Base-by-base conservation (phyloP, 129 eudicot species). In the Oenanthe sinensis region DNA sequence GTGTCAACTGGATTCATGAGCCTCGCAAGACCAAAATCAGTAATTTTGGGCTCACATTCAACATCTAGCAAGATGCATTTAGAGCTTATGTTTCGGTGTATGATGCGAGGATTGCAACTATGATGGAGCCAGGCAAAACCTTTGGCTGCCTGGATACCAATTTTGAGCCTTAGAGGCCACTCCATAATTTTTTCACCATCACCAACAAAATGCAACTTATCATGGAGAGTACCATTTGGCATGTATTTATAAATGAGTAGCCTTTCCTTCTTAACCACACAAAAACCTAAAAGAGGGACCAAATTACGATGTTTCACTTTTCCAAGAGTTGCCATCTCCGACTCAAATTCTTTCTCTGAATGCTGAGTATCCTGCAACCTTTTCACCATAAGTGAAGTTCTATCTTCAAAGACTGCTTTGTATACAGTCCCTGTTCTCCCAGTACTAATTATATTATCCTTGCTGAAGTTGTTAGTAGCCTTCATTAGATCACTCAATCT, bases 61-160 rank as follows among this genome's bases (percentile, higher is more conserved):
- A 65, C 71, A 43, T 94, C 98, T 1, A 94, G 74, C 77, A 94
- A 79, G 63, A 94, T 91, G 85, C 97, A 91, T 52, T 91, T 94
- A 19, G 98, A 94, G 46, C 97, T 91, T 63, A 94, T 83, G 77
- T 94, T 94, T 28, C 96, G 85, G 62, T 94, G 98, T 47, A 94
- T 87, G 70, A 91, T 86, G 10, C 96, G 97, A 12, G 97, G 98
- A 76, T 89, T 91, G 89, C 97, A 91, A 73, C 82, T 88, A 76
- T 94, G 98, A 74, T 94, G 98, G 20, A 94, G 92, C 98, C 98
- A 91, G 0, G 97, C 96, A 45, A 94, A 85, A 39, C 98, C 97
- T 90, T 86, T 94, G 47, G 98, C 97, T 6, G 97, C 93, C 50
- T 89, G 84, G 26, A 91, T 88, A 55, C 86, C 97, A 52, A 94